phyloP scores from a whole-genome alignment of 2,329 filamentous ascomycete genomes.

The Cercospora nicotianae region DNA sequence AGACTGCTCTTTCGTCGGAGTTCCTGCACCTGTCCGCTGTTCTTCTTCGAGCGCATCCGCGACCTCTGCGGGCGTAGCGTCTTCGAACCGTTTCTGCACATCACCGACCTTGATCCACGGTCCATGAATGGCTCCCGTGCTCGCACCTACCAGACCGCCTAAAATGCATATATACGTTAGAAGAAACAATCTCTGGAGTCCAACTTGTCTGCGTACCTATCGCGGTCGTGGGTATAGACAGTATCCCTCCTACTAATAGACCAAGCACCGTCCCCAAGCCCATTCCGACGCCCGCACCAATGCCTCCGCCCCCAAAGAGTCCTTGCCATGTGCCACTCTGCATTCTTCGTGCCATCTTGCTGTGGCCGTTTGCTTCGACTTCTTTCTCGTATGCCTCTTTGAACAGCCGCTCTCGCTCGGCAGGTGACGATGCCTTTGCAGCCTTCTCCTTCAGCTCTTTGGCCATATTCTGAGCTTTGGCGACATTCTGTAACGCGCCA shows the following conservation, averaged over 20 bases:
- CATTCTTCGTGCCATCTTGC: slow-evolving; percentile 32
- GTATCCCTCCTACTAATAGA: slow-evolving; percentile 35
- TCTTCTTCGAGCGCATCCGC: slow-evolving; percentile 23
- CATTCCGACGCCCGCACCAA: slow-evolving; percentile 44
- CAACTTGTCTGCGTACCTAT: neutral
- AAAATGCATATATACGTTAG: neutral
- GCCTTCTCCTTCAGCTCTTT: slow-evolving; percentile 28
- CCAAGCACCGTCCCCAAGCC: slow-evolving; percentile 47
- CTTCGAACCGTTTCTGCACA: slow-evolving; percentile 21
- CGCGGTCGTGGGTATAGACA: slow-evolving; percentile 6
- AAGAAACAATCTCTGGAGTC: neutral
- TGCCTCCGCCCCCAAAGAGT: slow-evolving; percentile 44
- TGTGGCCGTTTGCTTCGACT: slow-evolving; percentile 34
- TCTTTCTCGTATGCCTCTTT: slow-evolving; percentile 38
- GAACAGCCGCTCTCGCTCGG: slow-evolving; percentile 32
- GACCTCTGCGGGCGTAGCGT: slow-evolving; percentile 25
- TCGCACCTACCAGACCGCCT: slow-evolving; percentile 38
- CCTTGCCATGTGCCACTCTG: slow-evolving; percentile 44
- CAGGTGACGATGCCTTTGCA: slow-evolving; percentile 24
- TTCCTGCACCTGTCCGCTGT: neutral
- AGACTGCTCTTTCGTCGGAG: neutral
- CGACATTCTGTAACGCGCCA: slow-evolving; percentile 28
- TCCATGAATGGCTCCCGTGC: slow-evolving; percentile 45
- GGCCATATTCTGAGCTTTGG: slow-evolving; percentile 27
- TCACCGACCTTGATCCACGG: slow-evolving; percentile 44